phyloP scores from a whole-genome alignment of 108 stramenopile genomes.

The Pseudonitzschia multiseries region DNA sequence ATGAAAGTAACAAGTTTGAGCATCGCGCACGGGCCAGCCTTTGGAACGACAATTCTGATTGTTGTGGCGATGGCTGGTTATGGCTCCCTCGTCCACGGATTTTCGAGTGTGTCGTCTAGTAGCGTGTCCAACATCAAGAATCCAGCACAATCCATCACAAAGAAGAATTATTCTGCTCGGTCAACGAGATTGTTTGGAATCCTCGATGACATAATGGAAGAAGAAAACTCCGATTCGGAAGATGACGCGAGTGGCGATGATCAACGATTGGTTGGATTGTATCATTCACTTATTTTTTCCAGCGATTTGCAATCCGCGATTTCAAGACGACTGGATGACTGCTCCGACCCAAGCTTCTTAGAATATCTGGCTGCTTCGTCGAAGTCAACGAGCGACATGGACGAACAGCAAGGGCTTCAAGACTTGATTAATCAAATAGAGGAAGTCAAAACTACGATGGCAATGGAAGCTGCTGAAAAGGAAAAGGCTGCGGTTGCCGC shows the following conservation, averaged over 20 bases:
- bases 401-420: slow-evolving; percentile 21
- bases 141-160: neutral
- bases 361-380: slow-evolving; percentile 10
- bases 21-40: neutral
- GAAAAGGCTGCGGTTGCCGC: neutral
- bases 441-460: neutral
- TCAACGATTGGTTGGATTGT: neutral
- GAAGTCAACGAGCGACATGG: slow-evolving; percentile 14
- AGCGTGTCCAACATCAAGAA: neutral
- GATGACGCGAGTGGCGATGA: neutral
- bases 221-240: neutral
- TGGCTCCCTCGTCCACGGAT: neutral
- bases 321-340: slow-evolving; percentile 15
- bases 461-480: neutral
- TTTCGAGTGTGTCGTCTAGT: neutral
- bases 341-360: slow-evolving; percentile 13
- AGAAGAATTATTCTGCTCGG: neutral
- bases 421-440: slow-evolving; percentile 20
- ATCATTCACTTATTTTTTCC: slow-evolving; percentile 23
- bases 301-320: slow-evolving; percentile 12
- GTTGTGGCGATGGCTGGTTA: neutral
- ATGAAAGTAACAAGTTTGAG: neutral
- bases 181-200: neutral
- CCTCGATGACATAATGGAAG: neutral
- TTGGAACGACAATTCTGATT: neutral